Percentiles rank a stretch among this genome's conserved stretches.
phyloP scores from a whole-genome alignment of 306 rosid genomes.

The Alnus glutinosa region DNA sequence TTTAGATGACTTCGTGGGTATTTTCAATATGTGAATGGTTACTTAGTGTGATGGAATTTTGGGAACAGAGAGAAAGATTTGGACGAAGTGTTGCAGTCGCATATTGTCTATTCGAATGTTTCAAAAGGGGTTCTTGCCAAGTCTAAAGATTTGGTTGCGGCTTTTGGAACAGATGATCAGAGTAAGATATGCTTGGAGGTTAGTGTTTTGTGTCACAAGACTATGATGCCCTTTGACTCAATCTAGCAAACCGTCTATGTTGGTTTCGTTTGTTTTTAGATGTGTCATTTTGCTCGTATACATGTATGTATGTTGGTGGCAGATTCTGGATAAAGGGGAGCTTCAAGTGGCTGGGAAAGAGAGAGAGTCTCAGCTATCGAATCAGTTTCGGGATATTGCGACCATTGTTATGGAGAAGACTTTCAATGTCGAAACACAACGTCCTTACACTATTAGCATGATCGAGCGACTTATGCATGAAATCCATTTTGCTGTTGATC shows the following conservation, averaged over 20 bases:
- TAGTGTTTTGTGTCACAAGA: background rate
- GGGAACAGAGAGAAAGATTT: constrained; percentile 76
- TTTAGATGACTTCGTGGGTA: no score
- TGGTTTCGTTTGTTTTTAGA: background rate
- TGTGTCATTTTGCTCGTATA: background rate
- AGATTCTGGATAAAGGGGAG: constrained; percentile 91
- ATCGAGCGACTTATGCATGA: constrained; percentile 90
- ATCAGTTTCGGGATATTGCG: constrained; percentile 95
- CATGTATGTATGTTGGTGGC: background rate
- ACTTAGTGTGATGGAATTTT: background rate
- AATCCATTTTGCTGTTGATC: constrained; percentile 88
- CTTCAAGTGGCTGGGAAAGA: constrained; percentile 97
- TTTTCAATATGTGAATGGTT: background rate
- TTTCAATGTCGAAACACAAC: constrained; percentile 85
- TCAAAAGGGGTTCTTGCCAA: constrained; percentile 96
- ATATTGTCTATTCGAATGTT: constrained; percentile 79
- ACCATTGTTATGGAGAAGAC: constrained; percentile 96
- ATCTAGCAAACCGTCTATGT: background rate
- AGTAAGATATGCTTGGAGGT: constrained; percentile 80
- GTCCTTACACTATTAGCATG: constrained; percentile 95
- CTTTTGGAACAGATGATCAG: constrained; percentile 89
- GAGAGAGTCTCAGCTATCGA: constrained; percentile 82
- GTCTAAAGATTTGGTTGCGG: constrained; percentile 69
- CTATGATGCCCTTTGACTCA: background rate
- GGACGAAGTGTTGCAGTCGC: constrained; percentile 95